Base-by-base conservation (phyloP, 306 rosid genomes). In the Corylus avellana region DNA sequence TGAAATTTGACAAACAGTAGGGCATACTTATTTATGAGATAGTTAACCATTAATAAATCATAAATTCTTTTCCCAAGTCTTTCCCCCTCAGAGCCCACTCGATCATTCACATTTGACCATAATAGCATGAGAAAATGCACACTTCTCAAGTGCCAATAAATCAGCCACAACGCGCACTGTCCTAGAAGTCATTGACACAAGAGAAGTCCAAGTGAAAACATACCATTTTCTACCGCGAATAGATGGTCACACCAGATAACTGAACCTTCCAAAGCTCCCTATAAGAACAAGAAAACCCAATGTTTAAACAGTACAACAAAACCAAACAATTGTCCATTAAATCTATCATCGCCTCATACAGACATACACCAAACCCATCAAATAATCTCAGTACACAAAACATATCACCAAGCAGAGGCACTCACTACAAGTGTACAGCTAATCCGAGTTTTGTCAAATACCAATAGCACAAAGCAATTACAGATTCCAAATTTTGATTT, bases 211-310 rank as follows among this genome's bases (percentile, higher is more conserved):
- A 6, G 5, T 1, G 14, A 4, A 37, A 74, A 51, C 75, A 53
- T 85, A 84, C 89, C 88, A 88, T 88, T 76, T 85, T 88, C 10
- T 8, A 68, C 8, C 0, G 53, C 22, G 76, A 76, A 79, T 32
- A 50, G 27, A 66, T 18, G 77, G 72, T n/a, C 20, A 69, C 48
- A 66, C 58, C 25, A 75, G 80, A 83, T 25, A 51, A 76, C 63
- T 79, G 22, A 81, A 39, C 32, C 78, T 58, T 39, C 59, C 32
- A n/a, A 75, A 76, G 76, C 72, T 62, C 75, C 84, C 91, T 88
- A 79, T 47, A 44, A 81, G 63, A 79, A 76, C 71, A 9, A 78
- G 25, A 74, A 12, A 27, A 80, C 7, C 46, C 51, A 68, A 10
- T 20, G 69, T 29, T 59, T 35, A 22, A 62, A 29, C 4, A 13